These are phyloP conservation scores for Cercospora sojina DNA, from an alignment of 2,329 filamentous ascomycete genomes.

Conservation along the genomic window DNA sequence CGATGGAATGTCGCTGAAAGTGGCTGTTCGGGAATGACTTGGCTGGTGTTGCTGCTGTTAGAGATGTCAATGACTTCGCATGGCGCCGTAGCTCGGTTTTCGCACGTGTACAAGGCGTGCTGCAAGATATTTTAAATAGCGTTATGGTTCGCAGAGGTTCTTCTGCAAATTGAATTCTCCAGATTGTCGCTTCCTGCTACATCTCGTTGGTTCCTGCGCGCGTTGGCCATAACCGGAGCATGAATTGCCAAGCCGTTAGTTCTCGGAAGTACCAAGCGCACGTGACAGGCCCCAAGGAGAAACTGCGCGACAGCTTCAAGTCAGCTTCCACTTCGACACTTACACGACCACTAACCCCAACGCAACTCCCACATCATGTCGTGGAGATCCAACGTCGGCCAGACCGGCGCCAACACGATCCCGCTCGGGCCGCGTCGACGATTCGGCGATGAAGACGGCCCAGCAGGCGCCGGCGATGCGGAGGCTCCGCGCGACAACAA, in stretches of 20 bases:
- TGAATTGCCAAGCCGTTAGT: not conserved
- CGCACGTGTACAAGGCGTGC: not conserved
- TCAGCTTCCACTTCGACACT: conserved; percentile 1
- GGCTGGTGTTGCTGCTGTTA: not conserved
- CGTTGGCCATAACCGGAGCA: not conserved
- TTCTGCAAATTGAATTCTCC: not conserved
- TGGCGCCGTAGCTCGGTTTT: not conserved
- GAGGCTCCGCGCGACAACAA: conserved; percentile 55
- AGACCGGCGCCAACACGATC: conserved; percentile 98
- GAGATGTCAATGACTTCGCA: not conserved
- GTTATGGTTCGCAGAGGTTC: not conserved
- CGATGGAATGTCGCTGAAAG: not conserved
- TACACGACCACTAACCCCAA: not conserved
- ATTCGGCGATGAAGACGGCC: conserved; percentile 62
- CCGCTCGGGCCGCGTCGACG: conserved; percentile 82
- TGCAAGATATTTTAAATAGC: conserved; percentile 6
- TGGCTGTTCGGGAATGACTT: conserved; percentile 3
- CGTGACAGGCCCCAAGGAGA: not conserved
- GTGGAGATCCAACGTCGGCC: conserved; percentile 69
- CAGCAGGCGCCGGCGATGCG: conserved; percentile 37
- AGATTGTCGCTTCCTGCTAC: not conserved
- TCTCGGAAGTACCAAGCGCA: not conserved
- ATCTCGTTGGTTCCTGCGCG: not conserved
- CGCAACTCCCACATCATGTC: conserved; percentile 49
- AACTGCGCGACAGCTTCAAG: not conserved